Conservation (phyloP, 2,329 filamentous ascomycete genomes). For the Phialophora chinensis region DNA sequence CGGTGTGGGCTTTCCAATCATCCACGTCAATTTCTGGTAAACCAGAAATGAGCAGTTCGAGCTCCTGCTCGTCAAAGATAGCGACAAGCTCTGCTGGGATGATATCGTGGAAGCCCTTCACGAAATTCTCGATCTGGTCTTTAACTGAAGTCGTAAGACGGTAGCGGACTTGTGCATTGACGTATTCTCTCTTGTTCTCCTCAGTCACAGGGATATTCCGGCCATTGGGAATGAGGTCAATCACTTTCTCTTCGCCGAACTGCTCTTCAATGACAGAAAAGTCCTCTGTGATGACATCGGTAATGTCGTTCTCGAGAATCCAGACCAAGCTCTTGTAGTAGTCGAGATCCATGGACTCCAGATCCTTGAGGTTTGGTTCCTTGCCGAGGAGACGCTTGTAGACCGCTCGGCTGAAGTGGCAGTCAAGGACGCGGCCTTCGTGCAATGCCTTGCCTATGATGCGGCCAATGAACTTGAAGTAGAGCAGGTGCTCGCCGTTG, state of each 20-base stretch:
- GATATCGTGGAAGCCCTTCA: conserved; percentile 96
- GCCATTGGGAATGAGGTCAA: conserved; percentile 86
- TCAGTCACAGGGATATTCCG: conserved; percentile 93
- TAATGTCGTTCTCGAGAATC: conserved; percentile 99
- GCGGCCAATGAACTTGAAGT: conserved; percentile 99
- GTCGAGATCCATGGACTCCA: conserved; percentile 97
- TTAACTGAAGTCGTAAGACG: conserved; percentile 89
- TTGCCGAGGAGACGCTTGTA: conserved; percentile 98
- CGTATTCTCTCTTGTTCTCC: conserved; percentile 98
- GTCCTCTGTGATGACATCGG: conserved; percentile 94
- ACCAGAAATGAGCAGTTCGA: conserved; percentile 94
- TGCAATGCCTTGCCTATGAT: conserved; percentile 98
- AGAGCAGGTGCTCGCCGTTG: conserved; percentile 94
- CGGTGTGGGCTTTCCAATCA: conserved; percentile 98
- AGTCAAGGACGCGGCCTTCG: conserved; percentile 93
- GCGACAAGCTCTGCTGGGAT: conserved; percentile 91
- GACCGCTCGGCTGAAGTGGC: conserved; percentile 97
- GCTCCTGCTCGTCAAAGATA: conserved; percentile 98
- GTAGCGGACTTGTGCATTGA: conserved; percentile 92
- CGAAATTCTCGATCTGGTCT: conserved; percentile 91
- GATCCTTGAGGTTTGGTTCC: conserved; percentile 95
- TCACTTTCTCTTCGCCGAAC: conserved; percentile 85
- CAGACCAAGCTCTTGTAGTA: conserved; percentile 99
- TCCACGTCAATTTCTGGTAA: conserved; percentile 97
- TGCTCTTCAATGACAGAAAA: conserved; percentile 94